These are phyloP conservation scores for Mortierella sp. DNA, from an alignment of 371 early-diverging fungal species.

Conservation along the genomic window DNA sequence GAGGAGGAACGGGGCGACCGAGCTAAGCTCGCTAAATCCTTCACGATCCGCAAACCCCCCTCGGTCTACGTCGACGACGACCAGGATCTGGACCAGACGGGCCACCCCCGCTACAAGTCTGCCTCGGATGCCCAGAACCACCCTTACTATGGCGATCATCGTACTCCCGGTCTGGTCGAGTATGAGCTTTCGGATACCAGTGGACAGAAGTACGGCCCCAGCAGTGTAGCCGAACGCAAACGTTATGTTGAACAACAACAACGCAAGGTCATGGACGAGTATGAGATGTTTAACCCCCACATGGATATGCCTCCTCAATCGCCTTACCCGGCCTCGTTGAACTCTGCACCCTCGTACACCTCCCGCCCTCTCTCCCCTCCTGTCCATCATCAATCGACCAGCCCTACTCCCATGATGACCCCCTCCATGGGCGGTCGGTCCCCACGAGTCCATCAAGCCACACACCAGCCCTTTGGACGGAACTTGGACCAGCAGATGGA, in stretches of 20 bases:
- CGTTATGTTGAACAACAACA: slow-evolving; percentile 56
- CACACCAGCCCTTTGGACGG: slow-evolving; percentile 31
- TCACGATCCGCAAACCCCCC: slow-evolving; percentile 53
- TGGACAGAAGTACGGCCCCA: slow-evolving; percentile 51
- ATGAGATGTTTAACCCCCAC: slow-evolving; percentile 56
- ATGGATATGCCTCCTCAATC: slow-evolving; percentile 40
- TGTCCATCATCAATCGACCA: neutral
- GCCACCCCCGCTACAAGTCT: slow-evolving; percentile 53
- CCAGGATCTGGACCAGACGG: slow-evolving; percentile 53
- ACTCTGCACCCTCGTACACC: slow-evolving; percentile 44
- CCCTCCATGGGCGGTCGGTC: slow-evolving; percentile 55
- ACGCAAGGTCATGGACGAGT: slow-evolving; percentile 58
- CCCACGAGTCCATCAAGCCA: slow-evolving; percentile 40
- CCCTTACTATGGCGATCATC: slow-evolving; percentile 45
- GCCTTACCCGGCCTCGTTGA: slow-evolving; percentile 46
- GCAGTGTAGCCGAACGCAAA: slow-evolving; percentile 50
- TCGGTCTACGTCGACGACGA: slow-evolving; percentile 53
- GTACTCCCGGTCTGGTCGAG: slow-evolving; percentile 46
- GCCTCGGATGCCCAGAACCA: slow-evolving; percentile 48
- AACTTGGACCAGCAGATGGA: slow-evolving; percentile 24
- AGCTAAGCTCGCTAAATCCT: slow-evolving; percentile 44
- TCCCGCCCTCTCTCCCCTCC: slow-evolving; percentile 14
- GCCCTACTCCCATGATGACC: slow-evolving; percentile 23
- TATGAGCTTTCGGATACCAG: slow-evolving; percentile 55
- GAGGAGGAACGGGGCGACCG: slow-evolving; percentile 42